These are phyloP conservation scores for Colletotrichum lini DNA, from an alignment of 2,329 filamentous ascomycete genomes.

Conservation along the genomic window DNA sequence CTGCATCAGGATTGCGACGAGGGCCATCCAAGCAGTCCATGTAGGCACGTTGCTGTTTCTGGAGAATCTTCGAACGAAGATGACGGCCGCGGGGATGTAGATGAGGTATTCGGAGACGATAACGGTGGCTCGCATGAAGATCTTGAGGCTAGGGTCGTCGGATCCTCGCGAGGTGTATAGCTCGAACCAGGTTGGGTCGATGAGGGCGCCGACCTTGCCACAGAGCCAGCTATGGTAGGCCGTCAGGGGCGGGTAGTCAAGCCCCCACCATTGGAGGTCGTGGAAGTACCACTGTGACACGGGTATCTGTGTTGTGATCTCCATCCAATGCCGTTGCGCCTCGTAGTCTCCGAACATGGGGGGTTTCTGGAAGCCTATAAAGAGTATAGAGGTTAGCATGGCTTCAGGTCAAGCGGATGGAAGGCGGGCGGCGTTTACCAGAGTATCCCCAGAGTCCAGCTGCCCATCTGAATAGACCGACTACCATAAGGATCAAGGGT, in stretches of 20 bases:
- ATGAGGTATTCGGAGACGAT: conserved; percentile 91
- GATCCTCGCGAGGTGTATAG: conserved; percentile 86
- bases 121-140: conserved; percentile 96
- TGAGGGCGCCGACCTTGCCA: conserved; percentile 84
- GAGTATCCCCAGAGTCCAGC: conserved; percentile 96
- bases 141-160: conserved; percentile 84
- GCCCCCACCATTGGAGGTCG: conserved; percentile 95
- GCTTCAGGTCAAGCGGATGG: background rate
- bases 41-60: conserved; percentile 81
- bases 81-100: conserved; percentile 87
- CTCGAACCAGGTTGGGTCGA: conserved; percentile 90
- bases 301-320: conserved; percentile 90
- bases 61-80: conserved; percentile 88
- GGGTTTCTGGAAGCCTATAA: conserved; percentile 79
- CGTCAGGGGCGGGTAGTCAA: conserved; percentile 97
- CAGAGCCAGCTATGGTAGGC: conserved; percentile 99
- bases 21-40: conserved; percentile 87
- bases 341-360: conserved; percentile 98
- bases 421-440: conserved; percentile 64
- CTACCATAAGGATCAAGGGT: conserved; percentile 88
- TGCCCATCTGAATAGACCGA: conserved; percentile 94
- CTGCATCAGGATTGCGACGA: conserved; percentile 93
- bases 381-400: conserved; percentile 36
- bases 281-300: conserved; percentile 98
- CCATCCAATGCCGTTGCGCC: conserved; percentile 99